Evolutionary conservation across 192 early-diverging fungal genomes (phyloP), one percentile per base, ranked within the genome.

Genomic region (Backusella sp.): DNA sequence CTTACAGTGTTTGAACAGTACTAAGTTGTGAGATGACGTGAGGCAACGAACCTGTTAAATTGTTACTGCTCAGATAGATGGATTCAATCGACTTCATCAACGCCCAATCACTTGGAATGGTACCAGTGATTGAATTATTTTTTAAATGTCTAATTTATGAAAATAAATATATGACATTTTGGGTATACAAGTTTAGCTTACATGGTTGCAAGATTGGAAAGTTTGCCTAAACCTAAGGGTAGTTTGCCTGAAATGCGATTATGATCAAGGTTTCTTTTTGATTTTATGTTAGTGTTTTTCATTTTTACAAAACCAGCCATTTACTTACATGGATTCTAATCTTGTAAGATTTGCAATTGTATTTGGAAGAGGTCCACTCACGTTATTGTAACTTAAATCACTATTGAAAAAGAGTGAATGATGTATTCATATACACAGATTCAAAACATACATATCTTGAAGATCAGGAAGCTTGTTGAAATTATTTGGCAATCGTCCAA

Each of bases 111-210:
- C 53, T 65, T 26, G 80, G 80, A 53, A 82, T 78, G 1, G 73
- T 52, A 8, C 80, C 80, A n/a, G 68, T 76, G 34, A 78, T 68
- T 9, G 80, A 73, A 70, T 82, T 82, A 39, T 82, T 82, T 19
- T 66, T 39, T 8, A 82, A 67, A 67, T 82, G 80, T 17, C 80
- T 82, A 30, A 30, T 30, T 30, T 1, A 30, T 30, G 30, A n/a
- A 30, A 30, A 30, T 30, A 30, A 30, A n/a, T n/a, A 30, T 30
- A 30, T 30, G 0, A 30, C 30, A 30, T 30, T 30, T 30, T 30
- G 0, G 30, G n/a, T n/a, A n/a, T n/a, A n/a, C 30, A 30, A 30
- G 30, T 62, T 36, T 42, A 44, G 37, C 9, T 19, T 73, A 73
- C 79, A 80, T 69, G 46, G 11, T 70, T 7, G 75, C 34, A 66